Base-by-base conservation (phyloP, 768 basidiomycete species). In the Boletus barrowsii region DNA sequence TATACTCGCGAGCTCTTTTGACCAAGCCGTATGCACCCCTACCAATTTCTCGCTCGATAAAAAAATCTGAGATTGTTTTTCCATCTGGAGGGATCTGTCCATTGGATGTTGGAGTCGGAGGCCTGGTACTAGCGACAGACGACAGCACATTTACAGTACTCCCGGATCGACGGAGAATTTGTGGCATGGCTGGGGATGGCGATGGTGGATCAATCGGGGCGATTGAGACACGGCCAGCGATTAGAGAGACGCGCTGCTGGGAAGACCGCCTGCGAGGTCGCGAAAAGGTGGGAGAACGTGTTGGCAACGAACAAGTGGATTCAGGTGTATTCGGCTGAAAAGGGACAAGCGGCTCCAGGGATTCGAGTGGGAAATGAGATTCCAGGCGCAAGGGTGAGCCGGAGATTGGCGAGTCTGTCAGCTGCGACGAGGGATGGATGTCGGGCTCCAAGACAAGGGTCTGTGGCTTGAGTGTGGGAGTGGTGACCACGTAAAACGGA, bases 1-100 rank as follows among this genome's bases (percentile, higher is more conserved):
- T 79, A 60, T 87, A 87, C 66, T 94, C 90, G 57, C 90, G 80
- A 2, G 85, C 96, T 51, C 91, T 80, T 71, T 96, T 94, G 37
- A 99, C 96, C 41, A 98, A 77, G 3, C 96, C 96, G 70, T 98
- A 98, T 11, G 96, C 96, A 10, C 95, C 96, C 53, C 92, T 81
- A 14, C 96, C 96, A 24, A 95, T 90, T 65, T 96, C 93, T 42
- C 81, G 81, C 62, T 93, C 84, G 51, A 97, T 87, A 20, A 87
- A 79, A 67, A 90, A 97, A 62, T 93, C 88, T 6, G 86, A 86
- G 56, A 98, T 93, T 57, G 80, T 90, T 56, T 86, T 80, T 33
- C 83, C 81, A 42, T 87, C 87, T 15, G 70, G 42, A 47, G 68
- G 67, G n/a, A 63, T 56, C 11, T 55, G 56, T 13, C 32, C 52